Evolutionary conservation across 352 stramenopile species (phyloP).

Genomic region (Plasmopara muralis): DNA sequence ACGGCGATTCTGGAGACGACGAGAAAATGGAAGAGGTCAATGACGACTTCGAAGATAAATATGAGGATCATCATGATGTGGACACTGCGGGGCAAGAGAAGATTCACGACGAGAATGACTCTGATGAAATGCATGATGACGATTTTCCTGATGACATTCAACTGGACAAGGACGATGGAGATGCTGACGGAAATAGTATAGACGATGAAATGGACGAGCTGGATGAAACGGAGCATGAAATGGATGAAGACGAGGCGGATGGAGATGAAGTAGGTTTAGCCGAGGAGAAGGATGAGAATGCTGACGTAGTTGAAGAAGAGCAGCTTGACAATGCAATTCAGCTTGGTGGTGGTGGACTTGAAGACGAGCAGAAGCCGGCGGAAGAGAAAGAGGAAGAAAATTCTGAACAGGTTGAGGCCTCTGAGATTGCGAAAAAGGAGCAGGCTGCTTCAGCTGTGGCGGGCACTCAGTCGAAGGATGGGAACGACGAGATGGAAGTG

Average conservation of each 20-base stretch:
- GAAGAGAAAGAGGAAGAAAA: constrained; percentile 61
- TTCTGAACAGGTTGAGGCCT: constrained; percentile 44
- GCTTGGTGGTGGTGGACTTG: constrained; percentile 59
- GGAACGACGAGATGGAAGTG: constrained; percentile 63
- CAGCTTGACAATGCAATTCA: constrained; percentile 59
- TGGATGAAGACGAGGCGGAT: constrained; percentile 27
- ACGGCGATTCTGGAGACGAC: constrained; percentile 39
- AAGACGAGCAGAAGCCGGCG: constrained; percentile 66
- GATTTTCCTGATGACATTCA: constrained; percentile 84
- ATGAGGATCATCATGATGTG: constrained; percentile 70
- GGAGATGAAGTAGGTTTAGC: constrained; percentile 30
- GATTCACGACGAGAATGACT: constrained; percentile 43
- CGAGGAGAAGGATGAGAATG: constrained; percentile 44
- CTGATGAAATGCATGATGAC: constrained; percentile 58
- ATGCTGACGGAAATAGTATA: constrained; percentile 32
- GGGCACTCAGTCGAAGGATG: constrained; percentile 80
- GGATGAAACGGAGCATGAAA: constrained; percentile 46
- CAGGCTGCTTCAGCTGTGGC: constrained; percentile 52
- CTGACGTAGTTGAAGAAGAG: constrained; percentile 68
- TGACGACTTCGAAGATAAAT: constrained; percentile 87
- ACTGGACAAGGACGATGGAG: constrained; percentile 57
- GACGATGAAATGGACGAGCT: constrained; percentile 51
- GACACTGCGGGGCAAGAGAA: constrained; percentile 52
- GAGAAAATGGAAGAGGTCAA: constrained; percentile 85
- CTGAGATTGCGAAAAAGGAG: constrained; percentile 37